A percentile compares a stretch with the other conserved stretches of the same genome.
These are phyloP conservation scores for Backusella morwellensis DNA, from an alignment of 192 early-diverging fungal genomes.

Conservation along the genomic window DNA sequence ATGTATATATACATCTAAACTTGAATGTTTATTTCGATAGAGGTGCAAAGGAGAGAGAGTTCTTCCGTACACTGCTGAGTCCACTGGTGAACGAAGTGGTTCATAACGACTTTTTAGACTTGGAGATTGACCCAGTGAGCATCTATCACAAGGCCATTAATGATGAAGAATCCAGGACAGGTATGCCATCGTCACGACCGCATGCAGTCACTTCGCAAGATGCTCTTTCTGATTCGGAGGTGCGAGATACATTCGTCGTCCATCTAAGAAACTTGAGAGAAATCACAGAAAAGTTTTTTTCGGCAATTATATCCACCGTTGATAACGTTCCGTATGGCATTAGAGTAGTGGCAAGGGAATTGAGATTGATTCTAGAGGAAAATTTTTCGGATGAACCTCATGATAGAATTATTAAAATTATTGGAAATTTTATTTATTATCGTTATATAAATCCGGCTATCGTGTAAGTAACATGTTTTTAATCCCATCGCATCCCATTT, in stretches of 20 bases:
- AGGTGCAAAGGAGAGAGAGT: conserved; percentile 93
- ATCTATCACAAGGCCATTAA: conserved; percentile 88
- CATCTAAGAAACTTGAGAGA: conserved; percentile 77
- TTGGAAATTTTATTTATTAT: conserved; percentile 97
- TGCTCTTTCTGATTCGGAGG: conserved; percentile 85
- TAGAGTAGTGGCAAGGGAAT: conserved; percentile 92
- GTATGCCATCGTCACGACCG: conserved; percentile 72
- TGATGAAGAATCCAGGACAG: conserved; percentile 88
- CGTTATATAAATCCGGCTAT: conserved; percentile 99
- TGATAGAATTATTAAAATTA: conserved; percentile 79
- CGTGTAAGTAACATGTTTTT: conserved; percentile 15
- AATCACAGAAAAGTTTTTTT: conserved; percentile 82
- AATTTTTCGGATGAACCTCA: conserved; percentile 86
- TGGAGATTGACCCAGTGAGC: conserved; percentile 88
- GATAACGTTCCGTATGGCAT: conserved; percentile 94
- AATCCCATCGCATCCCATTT: background rate
- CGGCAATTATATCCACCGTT: conserved; percentile 73
- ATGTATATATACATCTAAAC: background rate
- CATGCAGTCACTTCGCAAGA: conserved; percentile 80
- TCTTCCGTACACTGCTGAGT: conserved; percentile 79
- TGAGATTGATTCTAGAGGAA: conserved; percentile 68
- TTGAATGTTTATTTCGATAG: conserved; percentile 22
- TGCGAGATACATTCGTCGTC: conserved; percentile 63
- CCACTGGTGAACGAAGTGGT: conserved; percentile 82
- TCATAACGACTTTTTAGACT: conserved; percentile 74